Conservation (phyloP, 331 rosid species). For the Phaseolus coccineus region DNA sequence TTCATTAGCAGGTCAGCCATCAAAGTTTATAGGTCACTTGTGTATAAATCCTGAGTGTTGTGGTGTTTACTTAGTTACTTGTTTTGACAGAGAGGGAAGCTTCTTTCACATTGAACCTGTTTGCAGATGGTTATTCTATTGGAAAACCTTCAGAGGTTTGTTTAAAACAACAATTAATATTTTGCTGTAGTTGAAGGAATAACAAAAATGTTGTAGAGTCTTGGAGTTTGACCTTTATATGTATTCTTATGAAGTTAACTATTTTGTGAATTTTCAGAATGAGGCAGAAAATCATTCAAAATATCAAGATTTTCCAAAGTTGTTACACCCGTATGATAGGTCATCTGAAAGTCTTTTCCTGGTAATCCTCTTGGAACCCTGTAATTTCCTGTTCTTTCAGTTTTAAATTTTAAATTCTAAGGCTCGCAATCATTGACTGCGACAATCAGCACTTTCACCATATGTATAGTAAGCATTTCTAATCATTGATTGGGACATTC, state of each 20-base stretch:
- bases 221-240: conserved; percentile 30
- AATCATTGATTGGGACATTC: neutral
- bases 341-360: conserved; percentile 84
- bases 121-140: conserved; percentile 87
- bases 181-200: conserved; percentile 21
- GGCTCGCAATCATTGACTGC: conserved; percentile 21
- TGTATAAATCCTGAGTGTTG: conserved; percentile 38
- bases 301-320: conserved; percentile 71
- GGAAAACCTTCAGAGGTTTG: conserved; percentile 92
- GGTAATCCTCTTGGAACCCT: conserved; percentile 60
- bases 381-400: conserved; percentile 27
- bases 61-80: conserved; percentile 24
- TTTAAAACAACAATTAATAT: conserved; percentile 32
- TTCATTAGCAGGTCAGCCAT: conserved; percentile 59
- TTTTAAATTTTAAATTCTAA: conserved; percentile 37
- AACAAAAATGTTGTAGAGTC: conserved; percentile 7
- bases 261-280: conserved; percentile 63
- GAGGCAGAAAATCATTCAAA: conserved; percentile 58
- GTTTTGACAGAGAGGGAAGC: conserved; percentile 75
- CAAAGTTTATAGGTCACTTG: conserved; percentile 16
- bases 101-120: conserved; percentile 83
- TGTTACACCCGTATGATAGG: conserved; percentile 92
- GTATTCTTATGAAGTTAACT: conserved; percentile 39
- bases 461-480: neutral
- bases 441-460: conserved; percentile 1